phyloP scores from a whole-genome alignment of 1,139 yeast species.

The Yamadazyma aaseri region DNA sequence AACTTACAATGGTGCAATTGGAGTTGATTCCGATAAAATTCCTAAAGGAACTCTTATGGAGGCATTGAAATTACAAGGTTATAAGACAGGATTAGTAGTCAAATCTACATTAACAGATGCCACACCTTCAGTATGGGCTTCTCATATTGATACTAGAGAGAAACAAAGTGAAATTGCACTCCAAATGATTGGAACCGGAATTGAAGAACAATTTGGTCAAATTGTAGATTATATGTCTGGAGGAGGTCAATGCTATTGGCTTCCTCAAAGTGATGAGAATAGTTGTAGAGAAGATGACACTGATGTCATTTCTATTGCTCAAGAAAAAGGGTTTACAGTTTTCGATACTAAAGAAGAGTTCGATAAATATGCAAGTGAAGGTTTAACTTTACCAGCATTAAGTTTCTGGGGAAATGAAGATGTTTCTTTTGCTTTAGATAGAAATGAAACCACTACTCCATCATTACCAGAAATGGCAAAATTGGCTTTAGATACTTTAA shows the following conservation, averaged over 20 bases:
- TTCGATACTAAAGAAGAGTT: conserved; percentile 57
- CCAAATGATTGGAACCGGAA: conserved; percentile 31
- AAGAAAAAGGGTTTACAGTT: conserved; percentile 61
- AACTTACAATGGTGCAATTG: conserved; percentile 82
- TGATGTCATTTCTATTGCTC: conserved; percentile 62
- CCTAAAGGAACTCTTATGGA: conserved; percentile 86
- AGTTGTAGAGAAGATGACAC: conserved; percentile 74
- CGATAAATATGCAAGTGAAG: conserved; percentile 38
- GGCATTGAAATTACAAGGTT: conserved; percentile 77
- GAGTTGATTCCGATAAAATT: conserved; percentile 55
- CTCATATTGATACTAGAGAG: conserved; percentile 65
- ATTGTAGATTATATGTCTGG: conserved; percentile 82
- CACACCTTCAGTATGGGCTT: conserved; percentile 78
- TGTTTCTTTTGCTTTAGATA: conserved; percentile 78
- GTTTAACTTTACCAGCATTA: conserved; percentile 68
- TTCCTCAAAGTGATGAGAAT: conserved; percentile 39
- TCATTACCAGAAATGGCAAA: conserved; percentile 70
- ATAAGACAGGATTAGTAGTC: conserved; percentile 79
- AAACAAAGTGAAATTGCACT: conserved; percentile 76
- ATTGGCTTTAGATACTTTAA: conserved; percentile 66
- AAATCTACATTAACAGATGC: conserved; percentile 64
- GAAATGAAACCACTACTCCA: conserved; percentile 57
- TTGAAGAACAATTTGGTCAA: conserved; percentile 21
- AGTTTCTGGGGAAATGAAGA: conserved; percentile 69
- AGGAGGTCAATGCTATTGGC: conserved; percentile 83